Evolutionary conservation across 805 yeast genomes (phyloP), one percentile per base, ranked within the genome.

Genomic region (Kodamaea lidongshanica): DNA sequence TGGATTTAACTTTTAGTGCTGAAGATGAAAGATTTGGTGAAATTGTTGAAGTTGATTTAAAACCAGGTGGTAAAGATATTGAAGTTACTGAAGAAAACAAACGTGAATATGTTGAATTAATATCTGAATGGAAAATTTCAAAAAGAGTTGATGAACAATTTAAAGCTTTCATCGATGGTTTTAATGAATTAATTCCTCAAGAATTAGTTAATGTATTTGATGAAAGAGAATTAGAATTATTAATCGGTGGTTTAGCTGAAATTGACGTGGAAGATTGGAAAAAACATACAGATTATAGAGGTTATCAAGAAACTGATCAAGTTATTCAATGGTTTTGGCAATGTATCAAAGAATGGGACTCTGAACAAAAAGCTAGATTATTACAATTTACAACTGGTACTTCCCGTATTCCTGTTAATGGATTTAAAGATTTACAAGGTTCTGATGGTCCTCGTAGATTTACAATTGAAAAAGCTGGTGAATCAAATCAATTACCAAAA

Each of bases 301-400:
- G 98, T 4, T 92, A 89, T 61, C 89, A 87, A 55, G 97, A 92
- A 61, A 77, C 77, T 41, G 98, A 92, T 61, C 95, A 87, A 62
- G 96, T 87, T 29, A 79, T 92, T 45, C 94, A 89, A 65, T 92
- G 98, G 98, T 92, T 92, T 74, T 92, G 98, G 98, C 78, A 77
- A 58, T 82, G 94, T 61, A 78, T 92, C 45, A 68, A 79, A 30
- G 84, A 79, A 53, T 88, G 96, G 96, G 97, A 92, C 55, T 74
- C 87, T 33, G 98, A 92, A 58, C 96, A 89, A 58, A 82, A 87
- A 58, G 95, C 97, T 3, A 76, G 98, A 59, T 67, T 92, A 54
- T 67, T 92, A 45, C 99, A 92, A 61, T 92, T 92, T 56, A 89
- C 98, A 12, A 92, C 99, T 1, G 99, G 99, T 71, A 92, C 99